Base-by-base conservation (phyloP, 2,329 filamentous ascomycete genomes). In the Verticillium klebahnii region DNA sequence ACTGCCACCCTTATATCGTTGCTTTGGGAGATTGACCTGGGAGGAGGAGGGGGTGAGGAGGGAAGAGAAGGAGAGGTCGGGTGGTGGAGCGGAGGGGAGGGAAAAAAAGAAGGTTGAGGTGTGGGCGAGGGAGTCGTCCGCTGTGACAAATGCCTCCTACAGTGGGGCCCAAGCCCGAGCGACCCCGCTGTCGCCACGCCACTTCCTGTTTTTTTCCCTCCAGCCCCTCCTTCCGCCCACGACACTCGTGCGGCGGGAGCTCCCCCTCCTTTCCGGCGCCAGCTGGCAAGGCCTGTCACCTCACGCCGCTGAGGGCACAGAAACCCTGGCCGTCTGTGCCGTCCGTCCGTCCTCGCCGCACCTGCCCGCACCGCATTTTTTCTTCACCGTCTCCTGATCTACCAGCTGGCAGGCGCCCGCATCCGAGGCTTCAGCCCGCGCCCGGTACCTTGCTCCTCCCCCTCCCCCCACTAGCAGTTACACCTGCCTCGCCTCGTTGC, bases 1-100 rank as follows among this genome's bases (percentile, higher is more conserved):
- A 75, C 75, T 76, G 75, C 69, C 74, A 71, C 73, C 73, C 74
- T 70, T 71, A 70, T 73, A 71, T 71, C 72, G 73, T 75, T 73
- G 69, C 74, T 75, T 70, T 70, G 68, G 65, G 60, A 50, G 29
- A 31, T 29, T 36, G 29, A 23, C 32, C 31, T 52, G 31, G 58
- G 40, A 37, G 59, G 52, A 60, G 60, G 64, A 60, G 56, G 57
- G 58, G 61, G 59, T 58, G 59, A 56, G 58, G 62, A 57, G 62
- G 57, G 39, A 64, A 36, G 39, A 60, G 59, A 56, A 55, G 52
- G 50, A 40, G 52, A 56, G 50, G n/a, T 52, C 36, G 29, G 29
- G 52, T 45, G 59, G 57, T 57, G 59, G 57, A 62, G 56, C 50
- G 55, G 39, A 62, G 55, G 59, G 58, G 52, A 61, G 45, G 50